A percentile compares a stretch with the other conserved stretches of the same genome.
Evolutionary conservation across 2,329 filamentous ascomycete genomes (phyloP).

Genomic region (Aspergillus candidus): DNA sequence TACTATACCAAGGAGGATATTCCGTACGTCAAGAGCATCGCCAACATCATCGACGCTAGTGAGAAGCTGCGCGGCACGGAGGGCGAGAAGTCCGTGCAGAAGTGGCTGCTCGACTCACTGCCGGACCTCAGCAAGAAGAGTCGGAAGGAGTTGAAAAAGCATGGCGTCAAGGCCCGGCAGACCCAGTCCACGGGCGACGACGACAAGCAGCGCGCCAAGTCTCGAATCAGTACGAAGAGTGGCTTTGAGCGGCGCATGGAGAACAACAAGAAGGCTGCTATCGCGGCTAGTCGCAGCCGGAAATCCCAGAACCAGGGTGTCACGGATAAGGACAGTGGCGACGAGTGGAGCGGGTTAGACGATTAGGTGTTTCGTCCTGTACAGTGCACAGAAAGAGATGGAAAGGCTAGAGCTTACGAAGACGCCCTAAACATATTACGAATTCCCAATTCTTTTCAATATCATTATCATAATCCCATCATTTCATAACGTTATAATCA

Average conservation of each 20-base stretch:
- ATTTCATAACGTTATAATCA: no score
- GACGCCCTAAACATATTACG: slow-evolving; percentile 6
- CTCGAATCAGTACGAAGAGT: slow-evolving; percentile 64
- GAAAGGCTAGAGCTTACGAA: no score
- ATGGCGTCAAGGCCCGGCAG: slow-evolving; percentile 70
- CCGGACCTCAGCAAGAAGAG: slow-evolving; percentile 79
- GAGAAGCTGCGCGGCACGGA: slow-evolving; percentile 59
- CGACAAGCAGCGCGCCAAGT: slow-evolving; percentile 42
- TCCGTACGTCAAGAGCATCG: slow-evolving; percentile 80
- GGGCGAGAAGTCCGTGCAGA: slow-evolving; percentile 58
- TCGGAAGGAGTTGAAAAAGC: slow-evolving; percentile 72
- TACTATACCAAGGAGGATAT: slow-evolving; percentile 96
- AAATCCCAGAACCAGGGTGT: slow-evolving; percentile 19
- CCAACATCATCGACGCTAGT: slow-evolving; percentile 81
- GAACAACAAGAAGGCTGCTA: slow-evolving; percentile 42
- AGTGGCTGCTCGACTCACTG: slow-evolving; percentile 83
- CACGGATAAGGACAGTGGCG: slow-evolving; percentile 20
- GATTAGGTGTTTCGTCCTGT: slow-evolving; percentile 17
- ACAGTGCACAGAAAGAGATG: no score
- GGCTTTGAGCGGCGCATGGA: slow-evolving; percentile 44
- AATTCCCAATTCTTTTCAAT: slow-evolving; percentile 9
- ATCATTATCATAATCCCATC: no score
- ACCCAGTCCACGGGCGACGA: slow-evolving; percentile 39
- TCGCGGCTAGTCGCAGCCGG: slow-evolving; percentile 35
- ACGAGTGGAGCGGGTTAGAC: slow-evolving; percentile 37